Percentiles rank a stretch among this genome's conserved stretches.
These are phyloP conservation scores for Neonectria coccinea DNA, from an alignment of 2,329 filamentous ascomycete species.

Conservation along the genomic window DNA sequence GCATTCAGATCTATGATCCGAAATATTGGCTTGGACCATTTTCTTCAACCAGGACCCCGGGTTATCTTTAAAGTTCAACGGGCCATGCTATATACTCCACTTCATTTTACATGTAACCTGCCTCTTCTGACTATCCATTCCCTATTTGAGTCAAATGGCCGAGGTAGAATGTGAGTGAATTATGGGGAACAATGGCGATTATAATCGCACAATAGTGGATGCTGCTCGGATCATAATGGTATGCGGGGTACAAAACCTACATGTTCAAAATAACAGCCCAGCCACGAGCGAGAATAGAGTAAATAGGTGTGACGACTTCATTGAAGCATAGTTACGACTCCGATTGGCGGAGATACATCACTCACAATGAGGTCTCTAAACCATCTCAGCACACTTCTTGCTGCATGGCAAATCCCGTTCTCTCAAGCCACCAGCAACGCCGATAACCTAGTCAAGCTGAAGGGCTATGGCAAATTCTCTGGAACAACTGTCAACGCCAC, in stretches of 20 bases:
- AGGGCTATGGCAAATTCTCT: constrained; percentile 37
- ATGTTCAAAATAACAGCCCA: not conserved
- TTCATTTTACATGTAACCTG: not conserved
- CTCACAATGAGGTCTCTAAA: constrained; percentile 32
- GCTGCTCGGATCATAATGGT: not conserved
- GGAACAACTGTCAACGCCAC: constrained; percentile 37
- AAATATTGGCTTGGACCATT: not conserved
- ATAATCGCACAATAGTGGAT: constrained; percentile 23
- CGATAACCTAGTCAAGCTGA: constrained; percentile 30
- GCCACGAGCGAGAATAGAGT: no score
- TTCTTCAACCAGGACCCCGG: not conserved
- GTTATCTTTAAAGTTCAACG: not conserved
- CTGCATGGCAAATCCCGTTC: constrained; percentile 22
- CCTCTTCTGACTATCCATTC: not conserved
- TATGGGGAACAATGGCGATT: constrained; percentile 6
- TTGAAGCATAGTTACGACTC: not conserved
- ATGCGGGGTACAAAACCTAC: not conserved
- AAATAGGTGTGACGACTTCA: not conserved
- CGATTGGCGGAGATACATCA: not conserved
- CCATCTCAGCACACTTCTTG: constrained; percentile 31
- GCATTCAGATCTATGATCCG: not conserved
- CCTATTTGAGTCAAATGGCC: not conserved
- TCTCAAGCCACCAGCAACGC: constrained; percentile 17
- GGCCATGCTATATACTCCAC: not conserved
- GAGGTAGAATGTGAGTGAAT: not conserved